These are phyloP conservation scores for Sisymbrium altissimum DNA, from an alignment of 345 rosid species.

Conservation along the genomic window DNA sequence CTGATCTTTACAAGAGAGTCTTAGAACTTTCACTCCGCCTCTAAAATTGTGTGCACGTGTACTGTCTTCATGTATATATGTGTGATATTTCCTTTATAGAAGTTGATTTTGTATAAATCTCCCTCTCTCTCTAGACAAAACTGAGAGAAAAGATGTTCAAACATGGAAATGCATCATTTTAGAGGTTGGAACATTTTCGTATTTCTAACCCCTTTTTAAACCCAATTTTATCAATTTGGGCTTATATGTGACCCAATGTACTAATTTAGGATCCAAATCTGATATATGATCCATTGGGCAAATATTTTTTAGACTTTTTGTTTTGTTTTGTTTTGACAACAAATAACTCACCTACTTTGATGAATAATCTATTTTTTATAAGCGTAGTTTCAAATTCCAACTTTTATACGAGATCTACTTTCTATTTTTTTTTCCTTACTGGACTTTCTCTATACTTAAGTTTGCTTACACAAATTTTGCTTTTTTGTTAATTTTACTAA, in stretches of 20 bases:
- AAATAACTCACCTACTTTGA: neutral
- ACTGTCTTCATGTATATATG: constrained; percentile 11
- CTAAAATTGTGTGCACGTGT: neutral
- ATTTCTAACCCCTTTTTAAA: neutral
- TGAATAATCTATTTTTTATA: neutral
- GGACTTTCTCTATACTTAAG: too few relatives aligned
- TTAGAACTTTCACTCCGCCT: neutral
- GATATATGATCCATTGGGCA: neutral
- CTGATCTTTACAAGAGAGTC: neutral
- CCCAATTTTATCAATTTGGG: neutral
- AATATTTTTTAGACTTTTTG: neutral
- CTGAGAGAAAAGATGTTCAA: neutral
- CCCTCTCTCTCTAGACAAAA: neutral
- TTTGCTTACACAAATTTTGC: too few relatives aligned
- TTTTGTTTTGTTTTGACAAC: neutral
- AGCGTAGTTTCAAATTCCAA: too few relatives aligned
- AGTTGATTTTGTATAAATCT: neutral
- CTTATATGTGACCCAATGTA: neutral
- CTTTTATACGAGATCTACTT: too few relatives aligned
- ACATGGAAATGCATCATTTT: neutral
- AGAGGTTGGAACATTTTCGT: neutral
- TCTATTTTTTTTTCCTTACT: too few relatives aligned
- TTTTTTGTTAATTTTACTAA: too few relatives aligned
- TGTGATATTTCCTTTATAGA: neutral
- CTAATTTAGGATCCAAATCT: neutral